These are phyloP conservation scores for Gastrolobium villosum DNA, from an alignment of 306 rosid genomes.

Conservation along the genomic window DNA sequence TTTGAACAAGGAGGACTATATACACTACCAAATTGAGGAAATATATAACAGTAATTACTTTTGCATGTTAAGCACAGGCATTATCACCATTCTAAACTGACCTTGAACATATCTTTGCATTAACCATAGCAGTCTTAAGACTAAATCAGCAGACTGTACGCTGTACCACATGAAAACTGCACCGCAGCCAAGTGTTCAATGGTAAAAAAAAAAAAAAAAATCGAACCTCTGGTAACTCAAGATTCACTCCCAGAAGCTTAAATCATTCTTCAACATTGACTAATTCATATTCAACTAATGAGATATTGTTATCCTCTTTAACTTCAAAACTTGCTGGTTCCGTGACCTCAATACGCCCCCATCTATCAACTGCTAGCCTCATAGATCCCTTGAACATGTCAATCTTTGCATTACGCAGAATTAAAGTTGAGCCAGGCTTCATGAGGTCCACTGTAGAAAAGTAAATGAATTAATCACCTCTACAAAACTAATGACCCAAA, in stretches of 20 bases:
- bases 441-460: conserved; percentile 72
- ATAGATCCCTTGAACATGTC: conserved; percentile 96
- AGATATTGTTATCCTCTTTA: conserved; percentile 87
- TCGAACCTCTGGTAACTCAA: conserved; percentile 45
- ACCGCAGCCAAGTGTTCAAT: conserved; percentile 51
- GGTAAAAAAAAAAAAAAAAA: conserved; percentile 55
- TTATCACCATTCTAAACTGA: conserved; percentile 30
- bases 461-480: not conserved
- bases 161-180: conserved; percentile 58
- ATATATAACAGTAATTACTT: conserved; percentile 36
- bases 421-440: conserved; percentile 68
- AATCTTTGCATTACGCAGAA: conserved; percentile 85
- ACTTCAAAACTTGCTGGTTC: conserved; percentile 80
- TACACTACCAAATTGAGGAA: not conserved
- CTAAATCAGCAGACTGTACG: conserved; percentile 56
- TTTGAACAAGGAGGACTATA: not conserved
- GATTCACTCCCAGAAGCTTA: conserved; percentile 49
- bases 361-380: conserved; percentile 92
- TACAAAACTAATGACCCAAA: not conserved
- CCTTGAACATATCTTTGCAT: conserved; percentile 39
- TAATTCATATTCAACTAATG: conserved; percentile 85
- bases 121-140: conserved; percentile 41
- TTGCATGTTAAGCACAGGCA: conserved; percentile 28
- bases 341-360: conserved; percentile 84
- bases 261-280: conserved; percentile 76